Base-by-base conservation (phyloP, 768 basidiomycete genomes). In the Auriculariales sp. region DNA sequence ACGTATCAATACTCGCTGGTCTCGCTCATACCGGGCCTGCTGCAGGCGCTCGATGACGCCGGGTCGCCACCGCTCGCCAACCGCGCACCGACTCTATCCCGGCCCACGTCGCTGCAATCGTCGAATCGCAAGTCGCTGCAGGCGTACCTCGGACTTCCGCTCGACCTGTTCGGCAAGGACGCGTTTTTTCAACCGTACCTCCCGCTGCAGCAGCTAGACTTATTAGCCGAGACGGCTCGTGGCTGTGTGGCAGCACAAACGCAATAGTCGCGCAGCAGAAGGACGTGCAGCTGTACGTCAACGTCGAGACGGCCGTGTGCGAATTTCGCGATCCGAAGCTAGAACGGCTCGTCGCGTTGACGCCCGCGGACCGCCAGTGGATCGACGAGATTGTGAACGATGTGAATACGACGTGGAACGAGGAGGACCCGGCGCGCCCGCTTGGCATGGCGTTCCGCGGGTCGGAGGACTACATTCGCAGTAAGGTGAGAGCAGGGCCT, bases 1-100 rank as follows among this genome's bases (percentile, higher is more conserved):
- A 97, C 92, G 24, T 97, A 90, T 60, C 95, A 99, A 62, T 99
- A 99, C 63, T 94, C 92, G 0, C 72, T 98, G n/a, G 77, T 95
- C 44, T 91, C 94, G 0, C 71, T 98, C 6, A 74, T 98, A 53
- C 94, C 94, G 9, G 89, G 87, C 25, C 73, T 99, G 3, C 68
- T 99, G 33, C 86, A 94, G 62, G 81, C 81, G 3, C 68, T 99
- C 33, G 83, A 91, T 36, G 95, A 99, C 58, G 89, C 83, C 51
- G 95, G 92, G 15, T 88, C 87, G 2, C 92, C 95, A 3, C 75
- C 79, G 2, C 72, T 98, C 10, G 74, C 76, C 33, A 52, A 65
- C 3, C 71, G 76, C 33, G 79, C 84, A 7, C 66, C 77, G 4
- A 75, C 77, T 3, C 73, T 84, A 31, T 72, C 75, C 1, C 74